These are phyloP conservation scores for Starmerella sirachaensis DNA, from an alignment of 805 yeast species.

Conservation along the genomic window DNA sequence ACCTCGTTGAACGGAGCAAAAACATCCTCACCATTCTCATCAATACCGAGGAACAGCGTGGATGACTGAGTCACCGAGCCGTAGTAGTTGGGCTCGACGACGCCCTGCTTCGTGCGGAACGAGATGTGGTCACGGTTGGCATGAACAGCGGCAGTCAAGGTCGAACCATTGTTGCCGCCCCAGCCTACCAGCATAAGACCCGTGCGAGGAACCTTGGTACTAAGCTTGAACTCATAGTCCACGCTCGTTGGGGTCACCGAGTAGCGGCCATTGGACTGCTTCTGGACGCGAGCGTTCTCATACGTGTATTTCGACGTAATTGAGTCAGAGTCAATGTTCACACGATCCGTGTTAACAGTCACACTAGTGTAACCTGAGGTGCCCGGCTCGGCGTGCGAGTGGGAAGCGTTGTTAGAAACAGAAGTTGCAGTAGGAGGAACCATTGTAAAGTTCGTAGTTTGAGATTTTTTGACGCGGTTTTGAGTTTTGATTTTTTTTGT, in stretches of 20 bases:
- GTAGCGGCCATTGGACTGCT: slow-evolving; percentile 37
- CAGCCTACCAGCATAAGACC: slow-evolving; percentile 87
- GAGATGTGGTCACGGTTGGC: slow-evolving; percentile 72
- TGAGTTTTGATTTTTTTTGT: slow-evolving; percentile 18
- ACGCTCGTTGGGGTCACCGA: slow-evolving; percentile 57
- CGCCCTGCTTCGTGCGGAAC: slow-evolving; percentile 75
- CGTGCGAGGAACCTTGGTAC: slow-evolving; percentile 66
- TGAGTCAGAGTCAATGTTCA: slow-evolving; percentile 39
- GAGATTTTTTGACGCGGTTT: slow-evolving; percentile 15
- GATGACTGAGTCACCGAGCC: slow-evolving; percentile 93
- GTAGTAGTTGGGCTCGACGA: slow-evolving; percentile 64
- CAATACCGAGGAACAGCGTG: slow-evolving; percentile 81
- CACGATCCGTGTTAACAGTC: slow-evolving; percentile 45
- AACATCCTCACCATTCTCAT: slow-evolving; percentile 67
- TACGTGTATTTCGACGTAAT: slow-evolving; percentile 50
- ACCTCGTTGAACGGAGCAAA: slow-evolving; percentile 85
- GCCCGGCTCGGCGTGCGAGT: background rate
- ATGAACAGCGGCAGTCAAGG: slow-evolving; percentile 69
- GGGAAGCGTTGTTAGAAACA: slow-evolving; percentile 2
- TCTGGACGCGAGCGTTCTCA: slow-evolving; percentile 62
- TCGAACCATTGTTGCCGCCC: slow-evolving; percentile 95
- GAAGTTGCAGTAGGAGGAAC: slow-evolving; percentile 7
- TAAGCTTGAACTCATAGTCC: slow-evolving; percentile 78
- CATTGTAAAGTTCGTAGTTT: slow-evolving; percentile 1
- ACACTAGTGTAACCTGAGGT: slow-evolving; percentile 33